These are phyloP conservation scores for Suillus ampliporus DNA, from an alignment of 768 basidiomycete genomes.

Conservation along the genomic window DNA sequence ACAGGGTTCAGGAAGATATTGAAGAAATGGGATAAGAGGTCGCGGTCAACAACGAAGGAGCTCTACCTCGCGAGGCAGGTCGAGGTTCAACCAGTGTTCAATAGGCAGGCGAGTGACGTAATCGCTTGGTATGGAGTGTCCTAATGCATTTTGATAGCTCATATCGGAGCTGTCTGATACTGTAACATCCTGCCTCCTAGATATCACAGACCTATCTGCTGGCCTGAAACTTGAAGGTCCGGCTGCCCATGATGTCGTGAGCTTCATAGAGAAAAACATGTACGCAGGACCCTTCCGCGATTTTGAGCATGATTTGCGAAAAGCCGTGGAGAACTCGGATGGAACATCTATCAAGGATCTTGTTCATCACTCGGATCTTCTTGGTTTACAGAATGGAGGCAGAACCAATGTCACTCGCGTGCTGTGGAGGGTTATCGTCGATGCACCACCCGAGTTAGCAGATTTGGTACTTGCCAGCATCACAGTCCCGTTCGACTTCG, in stretches of 20 bases:
- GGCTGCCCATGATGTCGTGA: conserved; percentile 76
- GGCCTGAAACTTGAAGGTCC: conserved; percentile 81
- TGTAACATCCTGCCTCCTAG: conserved; percentile 81
- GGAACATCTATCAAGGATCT: conserved; percentile 67
- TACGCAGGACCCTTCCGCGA: conserved; percentile 82
- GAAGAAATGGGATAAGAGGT: conserved; percentile 98
- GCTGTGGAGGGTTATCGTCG: conserved; percentile 90
- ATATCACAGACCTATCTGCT: conserved; percentile 76
- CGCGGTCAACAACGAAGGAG: conserved; percentile 94
- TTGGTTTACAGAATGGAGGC: conserved; percentile 63
- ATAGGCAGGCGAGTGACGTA: conserved; percentile 73
- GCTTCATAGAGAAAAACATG: conserved; percentile 63
- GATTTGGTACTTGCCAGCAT: conserved; percentile 76
- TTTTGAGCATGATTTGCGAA: conserved; percentile 85
- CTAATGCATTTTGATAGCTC: conserved; percentile 56
- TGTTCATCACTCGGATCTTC: conserved; percentile 69
- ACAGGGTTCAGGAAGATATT: conserved; percentile 96
- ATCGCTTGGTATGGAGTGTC: conserved; percentile 14
- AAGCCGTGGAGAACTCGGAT: conserved; percentile 71
- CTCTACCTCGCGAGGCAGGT: conserved; percentile 95
- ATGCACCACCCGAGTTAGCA: conserved; percentile 73
- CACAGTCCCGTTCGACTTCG: conserved; percentile 80
- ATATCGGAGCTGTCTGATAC: conserved; percentile 95
- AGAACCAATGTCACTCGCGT: conserved; percentile 85
- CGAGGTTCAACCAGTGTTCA: conserved; percentile 98